Evolutionary conservation across 768 basidiomycete genomes (phyloP), one percentile per base, ranked within the genome.

Genomic region (Trametes meyenii): DNA sequence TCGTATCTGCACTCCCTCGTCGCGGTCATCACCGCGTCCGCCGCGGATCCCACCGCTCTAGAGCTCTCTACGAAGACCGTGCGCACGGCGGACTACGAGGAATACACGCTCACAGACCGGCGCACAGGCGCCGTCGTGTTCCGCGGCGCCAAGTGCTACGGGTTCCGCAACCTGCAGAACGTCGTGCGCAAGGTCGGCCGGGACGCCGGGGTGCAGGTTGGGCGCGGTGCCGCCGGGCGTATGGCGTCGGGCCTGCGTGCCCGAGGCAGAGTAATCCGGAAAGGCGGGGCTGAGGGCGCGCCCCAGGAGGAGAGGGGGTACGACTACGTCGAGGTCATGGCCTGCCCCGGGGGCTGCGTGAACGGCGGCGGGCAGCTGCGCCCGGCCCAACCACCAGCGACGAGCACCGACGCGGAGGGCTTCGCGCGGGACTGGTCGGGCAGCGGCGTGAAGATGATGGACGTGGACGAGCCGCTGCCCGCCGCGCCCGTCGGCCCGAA

Each of bases 321-420:
- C 72, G 94, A 96, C 76, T 97, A 94, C 73, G 88, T 96, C 42
- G 95, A 97, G 71, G 94, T 99, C 64, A 98, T 99, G 97, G 97
- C 97, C 36, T 99, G 97, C 77, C 97, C 97, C 0, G 88, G 90
- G 0, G 97, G 97, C 17, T 98, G 97, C 73, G 93, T 97, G 43
- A 98, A 98, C 72, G 97, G 97, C 8, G 97, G 96, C 21, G 97
- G 97, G 5, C 97, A 98, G 78, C 73, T 89, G 26, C 72, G 71
- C 44, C 70, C 70, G 42, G 56, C 58, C n/a, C 67, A 51, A 29
- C 39, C 48, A 53, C 16, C 2, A 14, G 44, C 57, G 55, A 33
- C 24, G 42, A 61, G 46, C 58, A 52, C 58, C 50, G 82, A 94
- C 69, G 84, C 77, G 55, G 92, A 93, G 72, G 90, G 89, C 10